Base-by-base conservation (phyloP, 176 grass and related monocot species). In the Dactylis glomerata region DNA sequence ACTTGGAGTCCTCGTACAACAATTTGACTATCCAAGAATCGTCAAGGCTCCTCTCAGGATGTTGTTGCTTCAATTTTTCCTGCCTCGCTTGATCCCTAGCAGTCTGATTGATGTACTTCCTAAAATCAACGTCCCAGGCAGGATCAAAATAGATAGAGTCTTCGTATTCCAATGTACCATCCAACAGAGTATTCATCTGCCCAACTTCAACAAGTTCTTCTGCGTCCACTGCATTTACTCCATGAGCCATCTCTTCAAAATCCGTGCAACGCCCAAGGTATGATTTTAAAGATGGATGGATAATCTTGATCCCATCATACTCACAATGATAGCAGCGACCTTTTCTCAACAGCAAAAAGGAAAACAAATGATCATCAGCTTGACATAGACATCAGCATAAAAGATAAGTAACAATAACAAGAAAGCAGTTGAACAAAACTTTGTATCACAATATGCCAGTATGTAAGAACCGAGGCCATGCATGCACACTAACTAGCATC, bases 111-210 rank as follows among this genome's bases (percentile, higher is more conserved):
- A 74, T 44, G 54, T 74, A 83, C 12, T 47, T 3, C 5, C 17
- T 28, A 19, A 55, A 74, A 20, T 23, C 56, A 16, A 16, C 67
- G 57, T 81, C 68, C 68, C 15, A 44, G 15, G 1, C 36, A 32
- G 23, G 33, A 65, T 76, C 72, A 38, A 84, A 84, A 50, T 76
- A 66, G 57, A 84, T 52, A 42, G 31, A 84, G 30, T 77, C 83
- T 34, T 77, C 83, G 37, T 68, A n/a, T 26, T 57, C 55, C 55
- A 57, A 57, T 57, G n/a, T 57, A 57, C 3, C 20, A 57, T 57
- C 55, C 9, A 57, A 24, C 55, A 10, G 9, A 57, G 55, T 24
- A 3, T 11, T n/a, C 8, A 0, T 24, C 55, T 57, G 55, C 55
- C 55, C 55, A 2, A 24, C 0, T 24, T 10, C 3, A 17, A 15